phyloP scores from a whole-genome alignment of 176 grass and related monocot genomes.

The Triticum dicoccoides region DNA sequence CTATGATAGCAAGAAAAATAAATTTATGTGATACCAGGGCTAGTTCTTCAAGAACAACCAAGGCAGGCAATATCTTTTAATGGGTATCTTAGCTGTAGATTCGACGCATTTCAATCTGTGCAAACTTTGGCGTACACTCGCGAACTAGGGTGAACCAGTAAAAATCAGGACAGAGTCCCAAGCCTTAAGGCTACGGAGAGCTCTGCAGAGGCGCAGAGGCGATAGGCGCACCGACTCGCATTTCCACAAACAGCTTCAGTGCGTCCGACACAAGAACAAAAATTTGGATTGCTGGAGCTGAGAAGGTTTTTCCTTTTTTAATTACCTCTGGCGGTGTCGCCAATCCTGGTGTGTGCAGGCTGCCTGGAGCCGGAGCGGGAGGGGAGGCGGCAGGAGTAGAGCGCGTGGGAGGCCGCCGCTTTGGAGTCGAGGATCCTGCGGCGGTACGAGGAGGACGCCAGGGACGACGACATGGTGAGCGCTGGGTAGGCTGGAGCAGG shows the following conservation, averaged over 20 bases:
- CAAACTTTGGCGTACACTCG: not conserved
- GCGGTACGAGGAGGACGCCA: conserved; percentile 35
- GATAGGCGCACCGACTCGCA: not conserved
- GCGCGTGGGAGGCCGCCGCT: not conserved
- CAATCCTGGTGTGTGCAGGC: conserved; percentile 16
- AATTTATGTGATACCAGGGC: not conserved
- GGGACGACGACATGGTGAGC: conserved; percentile 5
- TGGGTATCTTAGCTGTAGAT: not conserved
- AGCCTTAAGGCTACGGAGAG: too few relatives aligned
- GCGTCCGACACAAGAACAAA: not conserved
- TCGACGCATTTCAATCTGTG: not conserved
- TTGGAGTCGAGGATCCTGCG: conserved; percentile 33
- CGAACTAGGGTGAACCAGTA: not conserved
- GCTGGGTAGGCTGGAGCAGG: not conserved
- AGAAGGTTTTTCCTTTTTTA: not conserved
- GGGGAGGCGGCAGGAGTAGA: conserved; percentile 21
- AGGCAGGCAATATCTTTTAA: not conserved
- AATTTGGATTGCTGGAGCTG: too few relatives aligned
- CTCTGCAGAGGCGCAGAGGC: too few relatives aligned
- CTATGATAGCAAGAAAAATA: not conserved
- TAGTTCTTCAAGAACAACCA: not conserved
- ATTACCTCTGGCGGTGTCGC: conserved; percentile 28
- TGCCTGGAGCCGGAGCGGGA: conserved; percentile 25
- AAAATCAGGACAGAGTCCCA: not conserved
- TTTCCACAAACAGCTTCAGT: not conserved